Base-by-base conservation (phyloP, 73 alveolate species). In the Blepharisma japonicum region DNA sequence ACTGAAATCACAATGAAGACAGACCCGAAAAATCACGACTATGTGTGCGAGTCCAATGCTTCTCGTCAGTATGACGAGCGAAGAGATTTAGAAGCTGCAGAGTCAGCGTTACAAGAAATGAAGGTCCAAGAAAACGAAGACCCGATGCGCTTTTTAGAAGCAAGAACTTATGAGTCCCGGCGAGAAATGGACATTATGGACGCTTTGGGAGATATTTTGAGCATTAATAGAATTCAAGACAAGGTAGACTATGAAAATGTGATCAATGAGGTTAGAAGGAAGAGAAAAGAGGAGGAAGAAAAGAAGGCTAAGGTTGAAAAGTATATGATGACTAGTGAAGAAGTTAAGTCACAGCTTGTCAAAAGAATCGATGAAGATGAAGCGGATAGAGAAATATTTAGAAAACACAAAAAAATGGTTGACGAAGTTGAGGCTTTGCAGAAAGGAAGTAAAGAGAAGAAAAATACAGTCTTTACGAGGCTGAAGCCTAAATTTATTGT, bases 1-100 rank as follows among this genome's bases (percentile, higher is more conserved):
- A 92, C 96, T 70, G 98, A 95, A 89, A 86, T 97, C 45, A 94
- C 99, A 68, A 92, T 97, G 95, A 97, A 94, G 78, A 95, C 99
- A 70, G 99, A 97, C 80, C 99, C 99, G 25, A 94, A 96, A 84
- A 94, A 95, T 87, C 93, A 93, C 86, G 99, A 97, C 80, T 97
- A 97, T 81, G 91, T 96, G 42, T 93, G 94, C 9, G 99, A 97
- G 85, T 87, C 85, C 25, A 99, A 99, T 6, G 99, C 98, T 23
- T 82, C 98, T 7, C 68, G 99, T 74, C 95, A 96, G 82, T 97
- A 97, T 85, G 99, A 97, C 55, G 97, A 98, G 1, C 93, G 97
- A 91, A 84, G 96, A 82, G 99, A 97, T 86, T 88, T 92, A 48
- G 86, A 86, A 68, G 84, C 90, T 32, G 99, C 99, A 7, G 98